Conservation (phyloP, 2,329 filamentous ascomycete species). For the Calonectria henricotiae region DNA sequence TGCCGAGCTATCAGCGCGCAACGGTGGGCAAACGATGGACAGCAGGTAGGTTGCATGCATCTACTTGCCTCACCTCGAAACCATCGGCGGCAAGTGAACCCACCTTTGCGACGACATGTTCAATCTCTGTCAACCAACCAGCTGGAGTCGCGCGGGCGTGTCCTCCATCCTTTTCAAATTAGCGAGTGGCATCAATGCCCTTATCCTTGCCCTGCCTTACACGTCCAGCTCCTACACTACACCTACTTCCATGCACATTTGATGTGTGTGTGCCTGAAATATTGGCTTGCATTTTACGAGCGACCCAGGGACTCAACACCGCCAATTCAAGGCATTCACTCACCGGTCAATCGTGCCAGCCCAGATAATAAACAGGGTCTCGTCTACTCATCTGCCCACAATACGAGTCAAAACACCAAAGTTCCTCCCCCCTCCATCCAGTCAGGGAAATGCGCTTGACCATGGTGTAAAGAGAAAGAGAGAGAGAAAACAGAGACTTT, state of each 20-base stretch:
- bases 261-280: constrained; percentile 22
- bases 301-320: neutral
- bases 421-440: neutral
- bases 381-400: neutral
- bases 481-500: neutral
- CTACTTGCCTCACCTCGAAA: constrained; percentile 10
- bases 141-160: constrained; percentile 5
- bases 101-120: constrained; percentile 15
- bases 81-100: constrained; percentile 15
- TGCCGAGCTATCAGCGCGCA: constrained; percentile 5
- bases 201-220: constrained; percentile 20
- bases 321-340: neutral
- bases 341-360: neutral
- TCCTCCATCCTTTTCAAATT: constrained; percentile 7
- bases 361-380: constrained; percentile 2
- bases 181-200: constrained; percentile 5
- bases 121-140: constrained; percentile 11
- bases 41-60: constrained; percentile 26
- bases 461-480: neutral
- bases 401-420: constrained; percentile 2
- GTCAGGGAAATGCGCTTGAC: constrained; percentile 21
- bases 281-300: constrained; percentile 6
- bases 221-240: constrained; percentile 1
- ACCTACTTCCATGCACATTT: constrained; percentile 8
- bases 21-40: constrained; percentile 3